Conservation (phyloP, 2,329 filamentous ascomycete species). For the Herpotrichia juniperi region DNA sequence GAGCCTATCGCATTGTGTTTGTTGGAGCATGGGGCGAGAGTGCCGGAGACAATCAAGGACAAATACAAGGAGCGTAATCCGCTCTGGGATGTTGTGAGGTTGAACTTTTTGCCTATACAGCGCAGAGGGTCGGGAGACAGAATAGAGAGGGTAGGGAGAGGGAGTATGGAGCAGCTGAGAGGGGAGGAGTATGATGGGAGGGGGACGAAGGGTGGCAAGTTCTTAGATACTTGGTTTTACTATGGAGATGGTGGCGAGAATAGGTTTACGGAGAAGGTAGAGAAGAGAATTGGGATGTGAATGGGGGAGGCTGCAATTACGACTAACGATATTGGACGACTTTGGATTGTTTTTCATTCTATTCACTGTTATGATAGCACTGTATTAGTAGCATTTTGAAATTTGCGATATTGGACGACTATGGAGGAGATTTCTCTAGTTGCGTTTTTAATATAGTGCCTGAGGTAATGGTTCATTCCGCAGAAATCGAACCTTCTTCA, state of each 20-base stretch:
- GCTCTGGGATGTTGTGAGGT: conserved; percentile 16
- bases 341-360: not conserved
- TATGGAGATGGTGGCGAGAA: not conserved
- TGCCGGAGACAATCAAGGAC: conserved; percentile 15
- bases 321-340: not conserved
- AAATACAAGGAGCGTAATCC: conserved; percentile 18
- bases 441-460: too few species aligned
- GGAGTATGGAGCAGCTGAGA: not conserved
- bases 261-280: too few species aligned
- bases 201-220: too few species aligned
- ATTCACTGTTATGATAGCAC: not conserved
- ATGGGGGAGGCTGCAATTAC: not conserved
- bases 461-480: too few species aligned
- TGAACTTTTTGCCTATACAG: too few species aligned
- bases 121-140: not conserved
- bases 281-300: not conserved
- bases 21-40: conserved; percentile 15
- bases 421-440: too few species aligned
- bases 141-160: not conserved
- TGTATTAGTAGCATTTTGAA: not conserved
- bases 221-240: too few species aligned
- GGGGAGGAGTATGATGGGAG: not conserved
- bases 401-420: not conserved
- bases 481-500: not conserved
- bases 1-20: conserved; percentile 16